phyloP scores from a whole-genome alignment of 179 eudicot genomes.

The Spinacia oleracea region DNA sequence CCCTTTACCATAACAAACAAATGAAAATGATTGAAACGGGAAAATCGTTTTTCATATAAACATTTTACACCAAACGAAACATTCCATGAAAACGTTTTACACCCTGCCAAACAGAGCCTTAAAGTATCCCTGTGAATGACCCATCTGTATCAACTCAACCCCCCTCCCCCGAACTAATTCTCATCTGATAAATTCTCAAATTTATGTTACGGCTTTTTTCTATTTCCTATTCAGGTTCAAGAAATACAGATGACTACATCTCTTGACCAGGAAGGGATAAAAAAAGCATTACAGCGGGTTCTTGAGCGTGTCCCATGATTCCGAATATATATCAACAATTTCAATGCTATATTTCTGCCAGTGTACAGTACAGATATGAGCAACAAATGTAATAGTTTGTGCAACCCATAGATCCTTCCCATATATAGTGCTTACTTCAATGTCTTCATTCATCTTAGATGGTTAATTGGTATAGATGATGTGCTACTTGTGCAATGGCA shows the following conservation, averaged over 20 bases:
- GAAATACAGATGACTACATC: slow-evolving; percentile 84
- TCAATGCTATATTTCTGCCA: not conserved
- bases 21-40: too few relatives aligned
- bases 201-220: not conserved
- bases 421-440: not conserved
- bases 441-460: not conserved
- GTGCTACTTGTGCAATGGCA: not conserved
- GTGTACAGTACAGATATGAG: slow-evolving; percentile 26
- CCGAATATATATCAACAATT: too few relatives aligned
- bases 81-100: too few relatives aligned
- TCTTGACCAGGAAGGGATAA: slow-evolving; percentile 92
- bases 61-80: too few relatives aligned
- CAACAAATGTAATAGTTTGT: slow-evolving; percentile 8
- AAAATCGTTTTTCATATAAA: too few relatives aligned
- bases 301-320: slow-evolving; percentile 81
- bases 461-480: not conserved
- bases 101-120: too few relatives aligned
- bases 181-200: too few relatives aligned
- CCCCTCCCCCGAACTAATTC: not conserved
- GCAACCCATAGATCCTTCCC: not conserved
- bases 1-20: too few relatives aligned
- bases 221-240: slow-evolving; percentile 62
- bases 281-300: slow-evolving; percentile 76
- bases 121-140: too few relatives aligned
- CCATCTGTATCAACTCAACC: not conserved